phyloP scores from a whole-genome alignment of 495 filamentous ascomycete genomes.

The Hypoxylon cercidicola region DNA sequence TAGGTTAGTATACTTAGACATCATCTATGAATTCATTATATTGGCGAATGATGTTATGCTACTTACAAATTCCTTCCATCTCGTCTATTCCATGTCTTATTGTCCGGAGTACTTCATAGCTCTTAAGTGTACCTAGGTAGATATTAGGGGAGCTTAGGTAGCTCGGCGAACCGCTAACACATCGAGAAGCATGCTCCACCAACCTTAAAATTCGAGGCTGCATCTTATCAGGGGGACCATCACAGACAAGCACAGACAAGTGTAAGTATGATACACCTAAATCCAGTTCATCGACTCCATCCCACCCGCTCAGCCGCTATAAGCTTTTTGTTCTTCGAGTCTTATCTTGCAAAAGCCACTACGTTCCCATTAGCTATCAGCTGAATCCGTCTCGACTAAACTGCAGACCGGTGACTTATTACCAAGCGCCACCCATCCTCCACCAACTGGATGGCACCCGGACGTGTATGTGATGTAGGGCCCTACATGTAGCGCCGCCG shows the following conservation, averaged over 20 bases:
- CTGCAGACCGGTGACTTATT: no score
- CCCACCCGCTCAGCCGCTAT: constrained; percentile 16
- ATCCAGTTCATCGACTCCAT: constrained; percentile 19
- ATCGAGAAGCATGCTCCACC: constrained; percentile 19
- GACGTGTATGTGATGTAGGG: constrained; percentile 10
- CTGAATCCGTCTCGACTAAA: background rate
- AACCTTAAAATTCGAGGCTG: constrained; percentile 34
- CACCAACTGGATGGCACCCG: constrained; percentile 2
- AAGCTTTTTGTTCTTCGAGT: constrained; percentile 27
- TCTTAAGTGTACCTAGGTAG: background rate
- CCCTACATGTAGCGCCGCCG: background rate
- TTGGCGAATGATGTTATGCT: constrained; percentile 9
- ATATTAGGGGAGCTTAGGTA: background rate
- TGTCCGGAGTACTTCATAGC: no score
- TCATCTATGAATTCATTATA: constrained; percentile 14
- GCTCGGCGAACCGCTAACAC: constrained; percentile 19
- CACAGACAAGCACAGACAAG: constrained; percentile 17
- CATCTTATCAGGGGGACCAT: constrained; percentile 22
- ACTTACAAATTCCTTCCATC: background rate
- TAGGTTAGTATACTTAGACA: background rate
- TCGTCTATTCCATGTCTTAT: no score
- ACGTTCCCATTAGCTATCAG: background rate
- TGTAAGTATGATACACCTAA: constrained; percentile 31
- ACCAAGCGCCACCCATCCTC: background rate
- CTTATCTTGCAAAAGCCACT: background rate